These are phyloP conservation scores for Penicillium simplicissimum DNA, from an alignment of 495 filamentous ascomycete species.

Conservation along the genomic window DNA sequence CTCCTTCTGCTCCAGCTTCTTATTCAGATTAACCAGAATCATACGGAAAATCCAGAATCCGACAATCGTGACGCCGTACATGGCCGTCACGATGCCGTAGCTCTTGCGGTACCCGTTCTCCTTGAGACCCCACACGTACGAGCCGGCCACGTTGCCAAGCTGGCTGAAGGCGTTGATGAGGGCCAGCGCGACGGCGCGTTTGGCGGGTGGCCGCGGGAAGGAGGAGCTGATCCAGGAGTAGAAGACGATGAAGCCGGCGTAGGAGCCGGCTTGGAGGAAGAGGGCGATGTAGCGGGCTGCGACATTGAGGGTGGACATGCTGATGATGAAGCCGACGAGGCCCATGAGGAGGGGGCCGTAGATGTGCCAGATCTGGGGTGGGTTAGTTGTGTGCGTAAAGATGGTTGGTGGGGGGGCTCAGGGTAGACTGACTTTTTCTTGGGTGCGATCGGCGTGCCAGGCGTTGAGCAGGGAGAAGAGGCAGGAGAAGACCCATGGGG, in stretches of 20 bases:
- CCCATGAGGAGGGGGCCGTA: slow-evolving; percentile 66
- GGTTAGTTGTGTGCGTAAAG: background rate
- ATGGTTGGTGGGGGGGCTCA: slow-evolving; percentile 23
- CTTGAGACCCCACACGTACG: slow-evolving; percentile 34
- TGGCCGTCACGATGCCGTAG: slow-evolving; percentile 38
- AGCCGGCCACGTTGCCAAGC: slow-evolving; percentile 37
- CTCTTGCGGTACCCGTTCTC: slow-evolving; percentile 39
- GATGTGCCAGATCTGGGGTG: slow-evolving; percentile 65
- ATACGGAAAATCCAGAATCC: slow-evolving; percentile 52
- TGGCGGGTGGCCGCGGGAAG: slow-evolving; percentile 80
- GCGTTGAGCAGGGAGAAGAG: slow-evolving; percentile 70
- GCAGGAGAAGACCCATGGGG: slow-evolving; percentile 72
- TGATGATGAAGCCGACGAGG: slow-evolving; percentile 71
- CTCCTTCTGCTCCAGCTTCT: slow-evolving; percentile 59
- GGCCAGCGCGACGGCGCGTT: slow-evolving; percentile 78
- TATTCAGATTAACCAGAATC: slow-evolving; percentile 63
- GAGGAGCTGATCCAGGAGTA: slow-evolving; percentile 80
- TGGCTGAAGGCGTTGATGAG: slow-evolving; percentile 75
- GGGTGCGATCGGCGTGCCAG: slow-evolving; percentile 76
- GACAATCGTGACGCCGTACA: slow-evolving; percentile 35
- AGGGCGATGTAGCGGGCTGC: slow-evolving; percentile 75
- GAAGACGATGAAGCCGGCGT: slow-evolving; percentile 66
- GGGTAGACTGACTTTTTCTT: slow-evolving; percentile 59
- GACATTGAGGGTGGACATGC: slow-evolving; percentile 61
- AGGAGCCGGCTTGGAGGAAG: slow-evolving; percentile 69